Percentiles rank a stretch among this genome's conserved stretches.
Evolutionary conservation across 441 rosid species (phyloP).

Genomic region (Populus tomentosa): DNA sequence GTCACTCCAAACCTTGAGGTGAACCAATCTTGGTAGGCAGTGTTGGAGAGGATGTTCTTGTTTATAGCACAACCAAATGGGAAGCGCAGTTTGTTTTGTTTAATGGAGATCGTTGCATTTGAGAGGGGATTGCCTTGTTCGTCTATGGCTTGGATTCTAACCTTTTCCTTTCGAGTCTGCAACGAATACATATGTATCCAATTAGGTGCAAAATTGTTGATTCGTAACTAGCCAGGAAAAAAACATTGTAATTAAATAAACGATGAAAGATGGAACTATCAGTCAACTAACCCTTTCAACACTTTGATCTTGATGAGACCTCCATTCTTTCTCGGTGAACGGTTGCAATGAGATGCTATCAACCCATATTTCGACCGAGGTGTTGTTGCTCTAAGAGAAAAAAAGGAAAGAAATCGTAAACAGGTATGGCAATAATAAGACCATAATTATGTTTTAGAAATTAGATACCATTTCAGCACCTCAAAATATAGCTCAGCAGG

Average conservation of each 20-base stretch:
- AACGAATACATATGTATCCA: not conserved
- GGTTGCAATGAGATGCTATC: conserved; percentile 81
- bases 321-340: conserved; percentile 70
- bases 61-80: conserved; percentile 69
- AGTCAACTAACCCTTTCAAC: conserved; percentile 38
- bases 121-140: conserved; percentile 41
- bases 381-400: conserved; percentile 39
- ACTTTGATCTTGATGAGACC: conserved; percentile 51
- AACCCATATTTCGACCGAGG: conserved; percentile 63
- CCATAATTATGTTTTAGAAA: not conserved
- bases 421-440: not conserved
- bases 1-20: conserved; percentile 54
- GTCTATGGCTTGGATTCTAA: conserved; percentile 48
- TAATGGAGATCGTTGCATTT: conserved; percentile 39
- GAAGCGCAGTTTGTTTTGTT: conserved; percentile 33
- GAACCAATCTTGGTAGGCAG: conserved; percentile 65
- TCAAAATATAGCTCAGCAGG: conserved; percentile 59
- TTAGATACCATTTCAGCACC: conserved; percentile 22
- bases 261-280: not conserved
- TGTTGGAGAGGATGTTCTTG: conserved; percentile 50
- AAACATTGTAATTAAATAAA: not conserved
- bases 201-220: not conserved
- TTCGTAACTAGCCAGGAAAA: not conserved
- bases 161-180: conserved; percentile 44
- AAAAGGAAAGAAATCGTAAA: not conserved